phyloP scores from a whole-genome alignment of 208 protist genomes.

The Crithidia sp. region DNA sequence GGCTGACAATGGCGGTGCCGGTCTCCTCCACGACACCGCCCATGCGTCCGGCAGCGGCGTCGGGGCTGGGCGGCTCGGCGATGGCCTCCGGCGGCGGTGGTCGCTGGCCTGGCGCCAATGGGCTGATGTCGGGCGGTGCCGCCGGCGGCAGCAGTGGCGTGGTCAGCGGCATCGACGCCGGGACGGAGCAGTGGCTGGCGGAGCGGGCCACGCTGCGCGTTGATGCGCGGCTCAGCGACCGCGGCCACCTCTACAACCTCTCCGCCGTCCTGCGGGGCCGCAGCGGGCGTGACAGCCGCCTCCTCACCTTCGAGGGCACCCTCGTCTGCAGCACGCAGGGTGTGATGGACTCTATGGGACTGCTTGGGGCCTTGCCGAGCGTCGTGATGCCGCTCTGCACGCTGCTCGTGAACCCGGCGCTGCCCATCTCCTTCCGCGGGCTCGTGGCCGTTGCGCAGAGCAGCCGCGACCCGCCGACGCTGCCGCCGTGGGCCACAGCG shows the following conservation, averaged over 20 bases:
- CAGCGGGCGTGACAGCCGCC: slow-evolving; percentile 39
- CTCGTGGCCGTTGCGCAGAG: slow-evolving; percentile 1
- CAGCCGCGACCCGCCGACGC: slow-evolving; percentile 7
- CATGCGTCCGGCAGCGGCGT: slow-evolving; percentile 1
- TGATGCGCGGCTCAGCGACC: slow-evolving; percentile 78
- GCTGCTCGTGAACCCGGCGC: slow-evolving; percentile 64
- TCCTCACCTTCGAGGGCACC: slow-evolving; percentile 79
- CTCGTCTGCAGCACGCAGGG: slow-evolving; percentile 63
- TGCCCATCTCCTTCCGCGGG: slow-evolving; percentile 60
- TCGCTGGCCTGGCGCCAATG: background rate
- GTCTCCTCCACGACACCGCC: background rate
- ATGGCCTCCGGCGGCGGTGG: background rate
- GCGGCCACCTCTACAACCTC: slow-evolving; percentile 81
- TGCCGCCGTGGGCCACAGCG: slow-evolving; percentile 5
- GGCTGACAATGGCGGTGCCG: slow-evolving; percentile 10
- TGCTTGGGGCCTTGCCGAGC: slow-evolving; percentile 69
- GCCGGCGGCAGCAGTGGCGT: background rate
- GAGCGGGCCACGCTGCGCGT: slow-evolving; percentile 67
- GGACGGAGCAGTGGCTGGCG: slow-evolving; percentile 42
- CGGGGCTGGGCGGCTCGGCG: background rate
- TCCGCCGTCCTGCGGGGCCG: slow-evolving; percentile 64
- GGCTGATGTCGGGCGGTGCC: background rate
- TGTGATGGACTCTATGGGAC: slow-evolving; percentile 78
- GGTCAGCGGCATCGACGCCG: slow-evolving; percentile 5
- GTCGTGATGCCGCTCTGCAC: slow-evolving; percentile 76